Base-by-base conservation (phyloP, 2,329 filamentous ascomycete species). In the Penicillium sp. region DNA sequence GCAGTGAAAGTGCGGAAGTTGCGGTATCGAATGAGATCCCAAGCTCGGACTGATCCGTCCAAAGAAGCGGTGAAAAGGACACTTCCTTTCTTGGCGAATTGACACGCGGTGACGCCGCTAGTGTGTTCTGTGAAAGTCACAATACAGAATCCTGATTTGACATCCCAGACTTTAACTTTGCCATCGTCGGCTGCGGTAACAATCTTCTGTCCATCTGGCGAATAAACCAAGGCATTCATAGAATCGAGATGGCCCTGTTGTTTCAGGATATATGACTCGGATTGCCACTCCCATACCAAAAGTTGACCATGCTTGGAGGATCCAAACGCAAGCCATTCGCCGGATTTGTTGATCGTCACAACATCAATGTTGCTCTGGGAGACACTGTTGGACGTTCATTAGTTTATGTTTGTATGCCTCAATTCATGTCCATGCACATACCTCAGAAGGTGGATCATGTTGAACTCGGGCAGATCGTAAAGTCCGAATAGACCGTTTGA, bases 271-370 rank as follows among this genome's bases (percentile, higher is more conserved):
- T 99, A 99, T 5, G 93, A 97, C 73, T 99, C 95, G 0, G 94
- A 99, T 69, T 97, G 93, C 92, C 95, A 99, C 71, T 99, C 94
- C 94, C 94, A 99, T 3, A 99, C 94, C 3, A 99, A 78, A n/a
- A 99, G 80, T 69, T 99, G 94, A 0, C 95, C 95, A 4, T 96
- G 81, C 65, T 95, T 95, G 2, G 94, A 96, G 0, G 95, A 94
- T 12, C 93, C 94, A 70, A 99, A 97, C 0, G 95, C 95, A 18
- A 99, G 78, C 94, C 94, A 99, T 75, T 97, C 93, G 46, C 94
- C 94, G 26, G 88, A 90, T 70, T 90, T 89, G 76, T 97, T 99
- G 67, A 97, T 91, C 0, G 91, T 90, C 49, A 97, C 90, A 64
- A 89, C 91, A 68, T 97, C 93, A 56, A 99, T 97, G 61, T 95